Evolutionary conservation across 176 grass and related monocot genomes (phyloP), one percentile per base, ranked within the genome.

Genomic region (Cenchrus americanus): DNA sequence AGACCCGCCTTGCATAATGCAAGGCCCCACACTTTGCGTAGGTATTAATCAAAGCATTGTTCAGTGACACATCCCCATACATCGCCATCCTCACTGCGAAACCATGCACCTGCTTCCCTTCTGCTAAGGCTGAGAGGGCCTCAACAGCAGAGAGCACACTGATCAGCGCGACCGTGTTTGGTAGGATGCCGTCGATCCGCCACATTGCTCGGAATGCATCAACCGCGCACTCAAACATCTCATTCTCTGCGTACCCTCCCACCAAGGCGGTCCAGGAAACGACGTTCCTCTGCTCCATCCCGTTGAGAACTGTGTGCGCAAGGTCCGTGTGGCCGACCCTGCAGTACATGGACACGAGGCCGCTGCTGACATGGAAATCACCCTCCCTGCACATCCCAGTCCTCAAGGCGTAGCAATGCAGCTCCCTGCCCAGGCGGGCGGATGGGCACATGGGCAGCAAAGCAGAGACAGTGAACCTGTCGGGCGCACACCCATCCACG

Each of bases 331-430:
- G 66, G 55, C 50, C 44, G 8, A 66, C 76, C 68, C 79, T 87
- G 40, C 69, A 89, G 71, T 91, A 97, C 92, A 97, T 92, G 48
- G 85, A 88, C 57, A 97, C 76, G 2, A 97, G 85, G 4, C 88
- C 84, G 18, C 87, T 90, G 23, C 65, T 76, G 2, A 95, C 82
- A 75, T 93, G 92, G 78, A 90, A 92, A 83, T 92, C 83, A 3
- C 15, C 73, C 5, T 9, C 62, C 14, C 80, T 6, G 27, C 65
- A 80, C 76, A 95, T 84, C 58, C 82, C 73, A 8, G 75, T 48
- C 75, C 57, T 95, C 9, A 88, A 2, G 5, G 87, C 62, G 34
- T 88, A 88, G 43, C 85, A 81, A 62, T 98, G 91, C 65, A 95
- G 80, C 75, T 93, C 82, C 81, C 83, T 93, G 26, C 92, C 91